Evolutionary conservation across 768 basidiomycete species (phyloP), one percentile per base, ranked within the genome.

Genomic region (Lactarius tabidus): DNA sequence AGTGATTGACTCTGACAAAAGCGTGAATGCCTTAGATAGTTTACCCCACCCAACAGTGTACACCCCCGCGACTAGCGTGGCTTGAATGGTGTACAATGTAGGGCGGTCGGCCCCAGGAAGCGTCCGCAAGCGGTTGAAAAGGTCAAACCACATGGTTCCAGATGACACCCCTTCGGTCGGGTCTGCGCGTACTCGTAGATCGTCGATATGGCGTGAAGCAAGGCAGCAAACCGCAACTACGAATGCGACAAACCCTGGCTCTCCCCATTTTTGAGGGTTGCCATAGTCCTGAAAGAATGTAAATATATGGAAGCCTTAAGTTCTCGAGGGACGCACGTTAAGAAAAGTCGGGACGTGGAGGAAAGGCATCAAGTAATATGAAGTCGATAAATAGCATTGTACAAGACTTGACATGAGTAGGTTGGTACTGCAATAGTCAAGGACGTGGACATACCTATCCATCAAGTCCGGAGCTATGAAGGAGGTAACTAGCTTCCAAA

Each of bases 141-240:
- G 84, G 69, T 94, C 95, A 70, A 95, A 95, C 86, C 92, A 97
- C 63, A 90, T 88, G 7, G 90, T 90, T 26, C 94, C 94, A 29
- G 93, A 91, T 35, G 91, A 90, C n/a, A 88, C 86, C 6, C 92
- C 86, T 72, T 96, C 92, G 63, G 78, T 80, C 2, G 93, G 86
- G 72, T 92, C 87, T 3, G 91, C 84, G 56, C 93, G 86, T 28
- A 95, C 93, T 53, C 94, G 87, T 26, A 89, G 87, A 75, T 96
- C 95, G 72, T 97, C 94, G 68, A 95, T 89, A 74, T 97, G 95
- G 48, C 95, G 83, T 3, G 93, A 95, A 0, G 93, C 89, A 6
- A 97, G 82, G 69, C 93, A 95, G 73, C 94, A 96, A 38, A 95
- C 81, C 1, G 93, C 85, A n/a, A 96, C 92, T 66, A 96, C 91